Conservation (phyloP, 345 rosid genomes). For the Orychophragmus violaceus region DNA sequence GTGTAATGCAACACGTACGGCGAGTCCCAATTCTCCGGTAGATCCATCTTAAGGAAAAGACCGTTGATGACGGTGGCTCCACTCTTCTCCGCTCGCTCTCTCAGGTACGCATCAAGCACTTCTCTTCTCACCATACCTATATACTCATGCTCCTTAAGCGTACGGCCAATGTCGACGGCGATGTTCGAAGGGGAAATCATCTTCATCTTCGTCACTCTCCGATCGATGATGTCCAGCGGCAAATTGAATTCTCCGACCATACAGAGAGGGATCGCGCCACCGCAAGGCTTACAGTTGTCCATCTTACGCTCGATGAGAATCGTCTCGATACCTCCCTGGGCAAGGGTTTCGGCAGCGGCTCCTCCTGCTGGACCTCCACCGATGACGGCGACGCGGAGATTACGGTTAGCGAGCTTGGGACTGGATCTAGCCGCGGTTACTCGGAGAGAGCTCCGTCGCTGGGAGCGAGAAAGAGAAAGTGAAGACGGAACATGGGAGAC, state of each 20-base stretch:
- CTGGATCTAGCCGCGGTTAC: slow-evolving; percentile 47
- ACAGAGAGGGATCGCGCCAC: slow-evolving; percentile 91
- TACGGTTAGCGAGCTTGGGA: slow-evolving; percentile 61
- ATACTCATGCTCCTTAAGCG: slow-evolving; percentile 94
- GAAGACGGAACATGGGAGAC: slow-evolving; percentile 18
- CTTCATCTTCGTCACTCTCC: slow-evolving; percentile 86
- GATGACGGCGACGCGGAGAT: slow-evolving; percentile 81
- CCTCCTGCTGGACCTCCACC: slow-evolving; percentile 97
- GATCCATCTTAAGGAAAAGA: slow-evolving; percentile 79
- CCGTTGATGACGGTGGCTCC: slow-evolving; percentile 85
- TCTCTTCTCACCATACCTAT: slow-evolving; percentile 96
- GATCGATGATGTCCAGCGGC: slow-evolving; percentile 86
- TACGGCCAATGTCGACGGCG: slow-evolving; percentile 88
- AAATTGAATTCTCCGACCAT: slow-evolving; percentile 96
- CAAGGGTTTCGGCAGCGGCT: slow-evolving; percentile 70
- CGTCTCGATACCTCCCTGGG: slow-evolving; percentile 84
- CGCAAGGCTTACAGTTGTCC: slow-evolving; percentile 93
- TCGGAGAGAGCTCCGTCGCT: slow-evolving; percentile 26
- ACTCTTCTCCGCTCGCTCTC: slow-evolving; percentile 65
- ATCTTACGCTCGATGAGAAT: slow-evolving; percentile 79
- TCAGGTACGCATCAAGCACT: slow-evolving; percentile 62
- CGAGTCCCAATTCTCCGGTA: slow-evolving; percentile 42
- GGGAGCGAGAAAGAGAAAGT: slow-evolving; percentile 3
- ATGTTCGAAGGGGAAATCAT: slow-evolving; percentile 96
- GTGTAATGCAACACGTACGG: slow-evolving; percentile 77